A percentile compares a stretch with the other conserved stretches of the same genome.
phyloP scores from a whole-genome alignment of 805 yeast species.

The Saturnispora bothae region DNA sequence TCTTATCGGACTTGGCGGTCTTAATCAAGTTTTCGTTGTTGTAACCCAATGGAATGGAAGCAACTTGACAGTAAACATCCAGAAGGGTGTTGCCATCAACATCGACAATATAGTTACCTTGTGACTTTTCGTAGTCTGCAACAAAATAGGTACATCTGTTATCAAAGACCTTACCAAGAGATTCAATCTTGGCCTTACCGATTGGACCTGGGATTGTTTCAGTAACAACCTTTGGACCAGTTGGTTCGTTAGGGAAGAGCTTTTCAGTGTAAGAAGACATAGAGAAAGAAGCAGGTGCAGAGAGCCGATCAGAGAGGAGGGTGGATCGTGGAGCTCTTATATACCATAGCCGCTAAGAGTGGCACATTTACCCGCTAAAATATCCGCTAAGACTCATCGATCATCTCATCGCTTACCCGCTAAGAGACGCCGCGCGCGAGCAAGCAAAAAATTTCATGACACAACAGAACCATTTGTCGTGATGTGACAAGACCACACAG shows the following conservation, averaged over 20 bases:
- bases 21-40: slow-evolving; percentile 68
- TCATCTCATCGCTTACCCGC: too few species aligned
- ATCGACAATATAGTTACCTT: slow-evolving; percentile 73
- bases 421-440: too few species aligned
- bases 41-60: slow-evolving; percentile 79
- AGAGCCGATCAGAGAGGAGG: background rate
- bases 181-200: slow-evolving; percentile 39
- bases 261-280: slow-evolving; percentile 35
- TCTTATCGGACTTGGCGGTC: slow-evolving; percentile 58
- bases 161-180: slow-evolving; percentile 57
- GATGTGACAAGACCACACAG: too few species aligned
- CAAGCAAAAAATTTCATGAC: too few species aligned
- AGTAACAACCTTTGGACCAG: slow-evolving; percentile 52
- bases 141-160: slow-evolving; percentile 64
- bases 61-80: slow-evolving; percentile 76
- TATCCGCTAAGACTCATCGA: slow-evolving; percentile 1
- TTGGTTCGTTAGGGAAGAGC: slow-evolving; percentile 76
- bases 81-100: slow-evolving; percentile 67
- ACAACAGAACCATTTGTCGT: too few species aligned
- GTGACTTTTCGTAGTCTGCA: slow-evolving; percentile 64
- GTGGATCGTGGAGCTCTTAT: background rate
- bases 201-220: slow-evolving; percentile 67
- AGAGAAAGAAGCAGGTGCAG: background rate
- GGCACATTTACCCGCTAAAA: background rate
- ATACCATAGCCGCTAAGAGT: slow-evolving; percentile 1